These are phyloP conservation scores for baker's yeast (Saccharomyces cerevisiae) DNA, from an alignment of 805 yeast species.

Conservation along the genomic window DNA sequence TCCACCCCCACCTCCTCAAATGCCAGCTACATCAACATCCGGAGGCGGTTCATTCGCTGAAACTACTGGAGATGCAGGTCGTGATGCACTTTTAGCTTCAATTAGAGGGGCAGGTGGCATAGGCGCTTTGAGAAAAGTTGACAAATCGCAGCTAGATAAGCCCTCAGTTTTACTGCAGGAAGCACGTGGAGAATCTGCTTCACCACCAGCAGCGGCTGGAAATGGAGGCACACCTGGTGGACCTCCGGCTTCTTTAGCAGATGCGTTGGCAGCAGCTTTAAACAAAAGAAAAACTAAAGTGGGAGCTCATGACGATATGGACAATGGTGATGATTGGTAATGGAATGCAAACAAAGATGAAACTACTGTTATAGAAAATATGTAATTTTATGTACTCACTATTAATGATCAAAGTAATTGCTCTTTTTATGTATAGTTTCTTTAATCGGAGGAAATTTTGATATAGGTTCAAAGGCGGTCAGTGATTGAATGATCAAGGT, in stretches of 20 bases:
- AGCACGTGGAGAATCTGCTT: constrained; percentile 52
- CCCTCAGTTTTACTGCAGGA: constrained; percentile 69
- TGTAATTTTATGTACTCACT: neutral
- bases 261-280: constrained; percentile 82
- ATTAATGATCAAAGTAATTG: neutral
- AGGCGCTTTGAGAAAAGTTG: constrained; percentile 62
- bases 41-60: constrained; percentile 11
- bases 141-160: constrained; percentile 72
- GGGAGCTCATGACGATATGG: constrained; percentile 84
- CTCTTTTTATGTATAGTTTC: neutral
- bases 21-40: neutral
- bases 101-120: constrained; percentile 75
- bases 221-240: constrained; percentile 38
- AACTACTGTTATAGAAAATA: neutral
- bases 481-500: neutral
- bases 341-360: neutral
- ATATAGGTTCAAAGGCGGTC: neutral
- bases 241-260: constrained; percentile 65
- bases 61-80: constrained; percentile 41
- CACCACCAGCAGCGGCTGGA: constrained; percentile 29
- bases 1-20: constrained; percentile 9
- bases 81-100: constrained; percentile 81
- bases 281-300: constrained; percentile 77
- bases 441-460: neutral
- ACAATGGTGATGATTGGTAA: constrained; percentile 71